phyloP scores from a whole-genome alignment of 306 rosid genomes.

The Begonia loranthoides region DNA sequence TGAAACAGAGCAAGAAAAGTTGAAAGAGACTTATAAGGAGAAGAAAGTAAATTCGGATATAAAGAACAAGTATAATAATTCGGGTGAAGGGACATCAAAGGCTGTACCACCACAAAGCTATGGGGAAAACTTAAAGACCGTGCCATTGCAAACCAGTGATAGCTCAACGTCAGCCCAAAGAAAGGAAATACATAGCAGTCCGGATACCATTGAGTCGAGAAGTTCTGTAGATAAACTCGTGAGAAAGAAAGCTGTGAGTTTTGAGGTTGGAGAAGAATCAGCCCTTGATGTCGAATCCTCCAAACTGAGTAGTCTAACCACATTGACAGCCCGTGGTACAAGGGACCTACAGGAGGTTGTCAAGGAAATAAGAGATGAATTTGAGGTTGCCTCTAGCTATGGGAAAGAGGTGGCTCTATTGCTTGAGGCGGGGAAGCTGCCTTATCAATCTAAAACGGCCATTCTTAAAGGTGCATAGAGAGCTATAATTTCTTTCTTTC shows the following conservation, averaged over 20 bases:
- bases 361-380: constrained; percentile 72
- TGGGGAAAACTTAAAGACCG: constrained; percentile 20
- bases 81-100: constrained; percentile 71
- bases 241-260: constrained; percentile 66
- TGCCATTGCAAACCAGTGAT: constrained; percentile 34
- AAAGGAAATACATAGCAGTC: constrained; percentile 44
- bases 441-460: constrained; percentile 51
- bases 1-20: constrained; percentile 57
- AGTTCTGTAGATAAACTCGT: constrained; percentile 29
- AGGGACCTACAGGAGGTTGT: constrained; percentile 84
- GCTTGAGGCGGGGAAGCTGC: constrained; percentile 83
- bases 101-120: constrained; percentile 29
- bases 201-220: constrained; percentile 38
- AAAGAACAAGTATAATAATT: constrained; percentile 14
- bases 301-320: constrained; percentile 52
- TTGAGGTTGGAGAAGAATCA: constrained; percentile 50
- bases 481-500: too few relatives aligned
- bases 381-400: constrained; percentile 59
- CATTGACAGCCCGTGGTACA: constrained; percentile 55
- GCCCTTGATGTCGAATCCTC: constrained; percentile 59
- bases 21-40: constrained; percentile 25
- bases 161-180: constrained; percentile 29
- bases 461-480: constrained; percentile 48
- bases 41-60: constrained; percentile 27
- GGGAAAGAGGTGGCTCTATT: constrained; percentile 82